Evolutionary conservation across 2,329 filamentous ascomycete species (phyloP).

Genomic region (Exophiala spinifera): DNA sequence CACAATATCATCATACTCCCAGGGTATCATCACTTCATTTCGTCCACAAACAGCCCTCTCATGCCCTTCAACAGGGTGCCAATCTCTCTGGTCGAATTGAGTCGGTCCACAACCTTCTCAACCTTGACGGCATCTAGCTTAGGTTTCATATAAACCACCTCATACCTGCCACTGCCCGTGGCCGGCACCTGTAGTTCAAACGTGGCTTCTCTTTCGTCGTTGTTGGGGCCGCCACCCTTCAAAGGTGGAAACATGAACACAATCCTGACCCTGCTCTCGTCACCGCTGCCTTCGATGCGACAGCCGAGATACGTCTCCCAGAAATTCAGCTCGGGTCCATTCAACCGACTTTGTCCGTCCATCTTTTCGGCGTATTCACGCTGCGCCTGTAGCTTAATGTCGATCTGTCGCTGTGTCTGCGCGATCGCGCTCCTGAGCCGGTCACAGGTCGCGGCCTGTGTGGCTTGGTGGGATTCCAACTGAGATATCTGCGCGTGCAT

Average conservation of each 20-base stretch:
- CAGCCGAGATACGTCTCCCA: constrained; percentile 91
- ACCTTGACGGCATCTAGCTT: constrained; percentile 55
- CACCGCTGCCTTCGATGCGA: constrained; percentile 82
- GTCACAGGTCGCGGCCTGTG: constrained; percentile 54
- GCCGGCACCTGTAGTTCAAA: constrained; percentile 69
- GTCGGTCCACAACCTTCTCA: constrained; percentile 53
- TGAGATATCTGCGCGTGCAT: constrained; percentile 60
- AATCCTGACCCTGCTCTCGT: constrained; percentile 83
- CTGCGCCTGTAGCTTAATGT: constrained; percentile 45
- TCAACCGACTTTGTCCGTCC: constrained; percentile 80
- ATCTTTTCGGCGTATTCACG: constrained; percentile 62
- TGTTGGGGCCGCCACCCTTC: constrained; percentile 37
- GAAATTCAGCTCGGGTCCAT: constrained; percentile 89
- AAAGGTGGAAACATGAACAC: constrained; percentile 84
- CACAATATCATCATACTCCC: not conserved
- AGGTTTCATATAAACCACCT: constrained; percentile 75
- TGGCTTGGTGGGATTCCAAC: constrained; percentile 55
- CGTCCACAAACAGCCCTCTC: constrained; percentile 58
- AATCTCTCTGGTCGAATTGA: constrained; percentile 61
- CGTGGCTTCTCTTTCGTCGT: constrained; percentile 73
- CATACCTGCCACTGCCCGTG: constrained; percentile 78
- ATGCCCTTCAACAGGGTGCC: constrained; percentile 61
- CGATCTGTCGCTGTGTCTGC: constrained; percentile 46
- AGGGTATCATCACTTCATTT: constrained; percentile 43
- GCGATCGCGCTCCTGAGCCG: constrained; percentile 55